A percentile compares a stretch with the other conserved stretches of the same genome.
Evolutionary conservation across 768 basidiomycete genomes (phyloP).

Genomic region (Candolleomyces efflorescens): DNA sequence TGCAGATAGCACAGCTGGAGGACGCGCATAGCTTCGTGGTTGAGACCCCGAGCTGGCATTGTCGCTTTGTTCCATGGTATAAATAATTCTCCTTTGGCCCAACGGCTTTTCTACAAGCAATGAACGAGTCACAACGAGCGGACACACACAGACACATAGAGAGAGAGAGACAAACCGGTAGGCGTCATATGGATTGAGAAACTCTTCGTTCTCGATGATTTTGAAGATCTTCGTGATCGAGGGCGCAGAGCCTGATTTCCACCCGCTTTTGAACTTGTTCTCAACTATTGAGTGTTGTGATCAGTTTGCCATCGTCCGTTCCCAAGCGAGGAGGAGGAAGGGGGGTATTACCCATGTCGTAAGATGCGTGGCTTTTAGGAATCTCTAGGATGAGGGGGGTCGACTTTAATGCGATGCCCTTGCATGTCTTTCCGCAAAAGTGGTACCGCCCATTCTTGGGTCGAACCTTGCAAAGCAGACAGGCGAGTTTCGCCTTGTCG

Average conservation of each 20-base stretch:
- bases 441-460: constrained; percentile 22
- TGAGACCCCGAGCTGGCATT: constrained; percentile 21
- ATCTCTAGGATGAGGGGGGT: constrained; percentile 20
- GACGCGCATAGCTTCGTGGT: constrained; percentile 20
- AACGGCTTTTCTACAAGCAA: constrained; percentile 12
- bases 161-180: constrained; percentile 8
- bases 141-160: not conserved
- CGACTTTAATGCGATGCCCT: constrained; percentile 12
- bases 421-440: constrained; percentile 18
- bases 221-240: constrained; percentile 13
- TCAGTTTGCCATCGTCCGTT: not conserved
- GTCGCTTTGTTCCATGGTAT: constrained; percentile 26
- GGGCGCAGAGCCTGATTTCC: constrained; percentile 8
- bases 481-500: constrained; percentile 20
- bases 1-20: constrained; percentile 19
- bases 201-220: constrained; percentile 13
- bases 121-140: not conserved
- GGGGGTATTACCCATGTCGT: constrained; percentile 13
- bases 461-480: constrained; percentile 23
- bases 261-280: constrained; percentile 12
- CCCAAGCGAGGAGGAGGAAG: too few relatives aligned
- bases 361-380: constrained; percentile 14
- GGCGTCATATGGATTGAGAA: constrained; percentile 12
- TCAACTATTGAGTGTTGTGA: constrained; percentile 8
- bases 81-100: constrained; percentile 27